Base-by-base conservation (phyloP, 306 rosid species). In the Cicer bijugum region DNA sequence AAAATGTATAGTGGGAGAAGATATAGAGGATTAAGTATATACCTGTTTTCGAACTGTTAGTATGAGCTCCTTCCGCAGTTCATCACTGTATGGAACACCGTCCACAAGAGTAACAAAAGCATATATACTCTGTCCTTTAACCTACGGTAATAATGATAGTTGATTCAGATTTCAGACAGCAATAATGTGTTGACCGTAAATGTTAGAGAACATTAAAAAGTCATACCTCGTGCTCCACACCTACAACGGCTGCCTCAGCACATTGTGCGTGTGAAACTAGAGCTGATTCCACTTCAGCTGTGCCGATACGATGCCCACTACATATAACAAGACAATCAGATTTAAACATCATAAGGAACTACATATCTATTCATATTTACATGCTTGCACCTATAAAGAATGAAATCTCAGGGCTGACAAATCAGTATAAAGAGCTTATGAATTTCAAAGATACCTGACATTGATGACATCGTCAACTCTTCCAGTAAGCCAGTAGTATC, bases 261-360 rank as follows among this genome's bases (percentile, higher is more conserved):
- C 99, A 95, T 69, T 87, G 78, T 47, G 93, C 90, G 78, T 90
- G 92, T n/a, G 97, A 90, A 71, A 91, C 97, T 44, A 95, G 80
- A 76, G 99, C 97, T 69, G 99, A 95, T 87, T 95, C 99, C 80
- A 95, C 99, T 82, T 95, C 97, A 20, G 99, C 97, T 6, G 99
- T 95, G 86, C 99, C 99, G 65, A 95, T 95, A 75, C 99, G 99
- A 88, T 95, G 99, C 23, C 99, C 99, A 84, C 97, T 94, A 91
- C 84, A 83, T 65, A 72, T 20, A 68, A 58, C 39, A 71, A 4
- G 20, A 69, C 6, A 14, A 56, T 55, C 62, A 79, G 79, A 62
- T 44, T 50, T 52, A 50, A 47, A 64, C 75, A 69, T 56, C 45
- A 65, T 11, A 43, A 20, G 20, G 62, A 72, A 38, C 45, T 33